phyloP scores from a whole-genome alignment of 805 yeast genomes.

The Saccharomycopsis javanensis region DNA sequence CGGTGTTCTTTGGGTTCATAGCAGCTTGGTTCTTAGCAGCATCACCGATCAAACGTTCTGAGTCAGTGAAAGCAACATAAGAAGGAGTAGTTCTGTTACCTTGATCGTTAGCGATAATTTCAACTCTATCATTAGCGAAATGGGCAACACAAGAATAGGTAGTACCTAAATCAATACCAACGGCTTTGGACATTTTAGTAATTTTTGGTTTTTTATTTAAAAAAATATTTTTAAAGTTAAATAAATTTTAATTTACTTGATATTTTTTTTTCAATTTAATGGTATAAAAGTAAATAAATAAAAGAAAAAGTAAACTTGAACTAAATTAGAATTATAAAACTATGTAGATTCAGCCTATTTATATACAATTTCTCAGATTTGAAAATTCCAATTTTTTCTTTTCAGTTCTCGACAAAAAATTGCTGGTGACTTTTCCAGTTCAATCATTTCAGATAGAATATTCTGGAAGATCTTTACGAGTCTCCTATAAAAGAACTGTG shows the following conservation, averaged over 20 bases:
- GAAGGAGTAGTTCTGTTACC: constrained; percentile 98
- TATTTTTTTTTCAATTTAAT: not conserved
- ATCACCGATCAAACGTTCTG: constrained; percentile 91
- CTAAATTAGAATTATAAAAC: not conserved
- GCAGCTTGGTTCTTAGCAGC: constrained; percentile 98
- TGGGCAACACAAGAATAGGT: constrained; percentile 96
- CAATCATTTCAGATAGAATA: not conserved
- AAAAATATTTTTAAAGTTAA: not conserved
- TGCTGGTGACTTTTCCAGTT: not conserved
- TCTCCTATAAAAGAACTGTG: not conserved
- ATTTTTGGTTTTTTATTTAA: not conserved
- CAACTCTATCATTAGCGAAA: constrained; percentile 84
- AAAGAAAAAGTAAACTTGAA: not conserved
- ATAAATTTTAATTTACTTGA: not conserved
- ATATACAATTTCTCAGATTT: not conserved
- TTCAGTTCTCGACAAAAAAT: not conserved
- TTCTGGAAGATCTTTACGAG: constrained; percentile 1
- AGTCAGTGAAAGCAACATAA: constrained; percentile 87
- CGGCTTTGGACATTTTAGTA: constrained; percentile 38
- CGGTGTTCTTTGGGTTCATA: constrained; percentile 83
- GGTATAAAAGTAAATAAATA: not conserved
- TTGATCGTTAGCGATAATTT: constrained; percentile 94
- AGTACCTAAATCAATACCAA: constrained; percentile 78
- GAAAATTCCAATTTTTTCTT: not conserved
- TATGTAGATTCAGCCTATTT: not conserved